These are phyloP conservation scores for Kwoniella shandongensis DNA, from an alignment of 768 basidiomycete species.

Conservation along the genomic window DNA sequence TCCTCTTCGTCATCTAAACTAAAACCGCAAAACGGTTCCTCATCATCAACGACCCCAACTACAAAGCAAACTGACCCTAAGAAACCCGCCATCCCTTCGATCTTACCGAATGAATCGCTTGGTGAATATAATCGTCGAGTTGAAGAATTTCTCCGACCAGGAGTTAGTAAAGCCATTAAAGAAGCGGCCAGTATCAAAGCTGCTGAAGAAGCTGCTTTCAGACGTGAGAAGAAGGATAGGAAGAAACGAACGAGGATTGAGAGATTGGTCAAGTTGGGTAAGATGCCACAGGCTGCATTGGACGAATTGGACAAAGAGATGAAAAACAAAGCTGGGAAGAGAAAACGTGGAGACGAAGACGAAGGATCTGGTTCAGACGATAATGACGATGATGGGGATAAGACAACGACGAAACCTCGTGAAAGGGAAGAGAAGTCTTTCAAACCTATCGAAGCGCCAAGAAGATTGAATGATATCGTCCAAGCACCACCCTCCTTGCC, in stretches of 20 bases:
- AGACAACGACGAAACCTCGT: not conserved
- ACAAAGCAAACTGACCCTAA: slow-evolving; percentile 21
- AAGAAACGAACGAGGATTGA: slow-evolving; percentile 26
- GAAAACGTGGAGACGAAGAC: slow-evolving; percentile 1
- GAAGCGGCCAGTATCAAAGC: slow-evolving; percentile 32
- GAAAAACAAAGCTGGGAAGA: slow-evolving; percentile 2
- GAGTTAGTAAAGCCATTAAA: slow-evolving; percentile 47
- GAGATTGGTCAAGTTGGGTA: slow-evolving; percentile 26
- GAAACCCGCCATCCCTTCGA: slow-evolving; percentile 18
- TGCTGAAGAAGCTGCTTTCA: slow-evolving; percentile 23
- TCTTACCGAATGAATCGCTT: slow-evolving; percentile 43
- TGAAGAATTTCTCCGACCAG: slow-evolving; percentile 44
- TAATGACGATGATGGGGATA: slow-evolving; percentile 12
- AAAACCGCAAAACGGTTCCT: not conserved
- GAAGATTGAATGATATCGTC: slow-evolving; percentile 46
- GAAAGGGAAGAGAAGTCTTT: slow-evolving; percentile 30
- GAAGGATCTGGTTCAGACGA: slow-evolving; percentile 11
- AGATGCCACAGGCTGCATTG: slow-evolving; percentile 21
- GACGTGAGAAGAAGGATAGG: slow-evolving; percentile 32
- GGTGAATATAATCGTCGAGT: slow-evolving; percentile 51
- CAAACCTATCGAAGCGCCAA: slow-evolving; percentile 24
- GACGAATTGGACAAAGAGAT: slow-evolving; percentile 3
- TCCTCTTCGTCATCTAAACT: too few relatives aligned
- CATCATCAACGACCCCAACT: not conserved
- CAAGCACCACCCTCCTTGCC: slow-evolving; percentile 49